phyloP scores from a whole-genome alignment of 1,139 yeast genomes.

The Meyerozyma smithsonii region DNA sequence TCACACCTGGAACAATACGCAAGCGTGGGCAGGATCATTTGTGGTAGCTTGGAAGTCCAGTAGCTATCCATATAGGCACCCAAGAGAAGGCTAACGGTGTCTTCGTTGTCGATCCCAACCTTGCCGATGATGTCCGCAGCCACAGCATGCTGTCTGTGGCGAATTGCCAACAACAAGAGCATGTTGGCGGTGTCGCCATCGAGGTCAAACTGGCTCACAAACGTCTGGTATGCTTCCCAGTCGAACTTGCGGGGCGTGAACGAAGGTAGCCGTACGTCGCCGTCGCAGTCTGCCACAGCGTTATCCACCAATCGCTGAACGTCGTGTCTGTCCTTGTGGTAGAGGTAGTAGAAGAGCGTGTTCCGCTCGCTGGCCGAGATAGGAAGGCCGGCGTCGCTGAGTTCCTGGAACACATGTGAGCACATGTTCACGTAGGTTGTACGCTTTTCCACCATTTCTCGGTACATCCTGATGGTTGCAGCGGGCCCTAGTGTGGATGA shows the following conservation, averaged over 20 bases:
- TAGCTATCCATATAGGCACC: not conserved
- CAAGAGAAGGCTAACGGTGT: not conserved
- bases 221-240: constrained; percentile 15
- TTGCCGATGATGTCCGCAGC: constrained; percentile 9
- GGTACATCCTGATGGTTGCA: not conserved
- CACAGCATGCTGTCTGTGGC: constrained; percentile 16
- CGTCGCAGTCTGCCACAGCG: constrained; percentile 3
- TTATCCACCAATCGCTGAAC: constrained; percentile 13
- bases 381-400: constrained; percentile 21
- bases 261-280: not conserved
- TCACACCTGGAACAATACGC: not conserved
- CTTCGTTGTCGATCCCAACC: not conserved
- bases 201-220: constrained; percentile 11
- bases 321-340: constrained; percentile 26
- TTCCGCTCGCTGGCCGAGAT: constrained; percentile 29
- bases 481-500: constrained; percentile 8
- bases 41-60: not conserved
- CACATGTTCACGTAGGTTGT: constrained; percentile 18
- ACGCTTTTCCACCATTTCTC: constrained; percentile 17
- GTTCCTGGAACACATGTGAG: constrained; percentile 23
- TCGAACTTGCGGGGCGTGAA: constrained; percentile 15
- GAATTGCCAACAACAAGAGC: constrained; percentile 23
- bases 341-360: constrained; percentile 23
- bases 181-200: constrained; percentile 16
- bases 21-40: not conserved